These are phyloP conservation scores for Knufia fluminis DNA, from an alignment of 2,329 filamentous ascomycete species.

Conservation along the genomic window DNA sequence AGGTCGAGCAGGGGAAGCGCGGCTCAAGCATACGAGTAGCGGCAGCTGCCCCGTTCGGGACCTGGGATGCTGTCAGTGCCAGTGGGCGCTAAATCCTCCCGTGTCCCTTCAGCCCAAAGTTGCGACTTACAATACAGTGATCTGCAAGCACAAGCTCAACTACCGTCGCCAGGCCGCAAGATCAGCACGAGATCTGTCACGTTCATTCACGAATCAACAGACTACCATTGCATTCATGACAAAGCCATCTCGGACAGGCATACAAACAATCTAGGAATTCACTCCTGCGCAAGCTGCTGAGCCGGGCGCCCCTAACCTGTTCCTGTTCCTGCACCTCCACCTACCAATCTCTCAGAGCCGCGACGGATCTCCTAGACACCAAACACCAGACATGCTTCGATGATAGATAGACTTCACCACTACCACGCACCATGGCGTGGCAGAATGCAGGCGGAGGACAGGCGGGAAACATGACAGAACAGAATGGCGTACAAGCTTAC, in stretches of 20 bases:
- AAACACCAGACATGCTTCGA: conserved; percentile 18
- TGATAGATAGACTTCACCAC: conserved; percentile 14
- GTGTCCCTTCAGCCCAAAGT: too few relatives aligned
- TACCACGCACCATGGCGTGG: conserved; percentile 23
- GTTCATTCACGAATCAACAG: background rate
- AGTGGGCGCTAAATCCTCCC: too few relatives aligned
- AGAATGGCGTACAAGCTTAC: conserved; percentile 23
- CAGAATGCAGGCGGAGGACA: conserved; percentile 18
- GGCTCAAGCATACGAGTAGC: too few relatives aligned
- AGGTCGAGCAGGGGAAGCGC: too few relatives aligned
- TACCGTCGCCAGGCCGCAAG: background rate
- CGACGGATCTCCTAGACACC: background rate
- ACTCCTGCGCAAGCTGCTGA: too few relatives aligned
- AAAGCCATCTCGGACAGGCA: background rate
- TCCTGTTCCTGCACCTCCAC: background rate
- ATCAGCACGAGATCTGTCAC: background rate
- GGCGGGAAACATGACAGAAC: conserved; percentile 17
- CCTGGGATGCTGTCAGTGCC: too few relatives aligned
- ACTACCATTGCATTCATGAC: background rate
- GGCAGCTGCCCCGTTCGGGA: background rate
- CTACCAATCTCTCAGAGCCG: background rate
- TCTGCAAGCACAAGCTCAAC: too few relatives aligned
- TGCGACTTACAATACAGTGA: too few relatives aligned
- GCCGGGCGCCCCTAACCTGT: background rate
- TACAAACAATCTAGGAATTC: too few relatives aligned